phyloP scores from a whole-genome alignment of 352 stramenopile species.

The Pythium grandisporangium region DNA sequence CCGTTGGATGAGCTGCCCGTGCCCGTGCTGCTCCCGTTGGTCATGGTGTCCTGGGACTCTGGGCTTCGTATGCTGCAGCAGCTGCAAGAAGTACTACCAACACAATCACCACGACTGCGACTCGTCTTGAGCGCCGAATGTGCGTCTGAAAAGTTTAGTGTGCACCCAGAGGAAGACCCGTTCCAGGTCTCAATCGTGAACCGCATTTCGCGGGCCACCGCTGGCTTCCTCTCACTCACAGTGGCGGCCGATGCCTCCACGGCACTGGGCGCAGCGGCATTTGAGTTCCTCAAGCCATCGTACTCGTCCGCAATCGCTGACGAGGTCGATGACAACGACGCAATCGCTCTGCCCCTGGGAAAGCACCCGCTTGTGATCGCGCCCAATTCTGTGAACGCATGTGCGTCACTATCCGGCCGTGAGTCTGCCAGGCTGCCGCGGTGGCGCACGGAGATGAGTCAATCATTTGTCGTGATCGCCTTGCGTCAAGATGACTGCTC shows the following conservation, averaged over 20 bases:
- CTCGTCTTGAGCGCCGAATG: conserved; percentile 52
- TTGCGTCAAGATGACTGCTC: conserved; percentile 22
- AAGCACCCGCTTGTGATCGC: conserved; percentile 26
- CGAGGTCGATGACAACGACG: not conserved
- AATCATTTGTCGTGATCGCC: conserved; percentile 19
- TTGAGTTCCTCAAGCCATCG: conserved; percentile 21
- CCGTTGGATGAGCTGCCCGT: conserved; percentile 24
- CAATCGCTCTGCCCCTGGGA: conserved; percentile 24
- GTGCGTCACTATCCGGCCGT: conserved; percentile 15
- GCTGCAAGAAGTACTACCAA: conserved; percentile 18
- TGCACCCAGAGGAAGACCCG: conserved; percentile 32
- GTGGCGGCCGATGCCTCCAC: conserved; percentile 28
- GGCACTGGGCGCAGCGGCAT: conserved; percentile 18
- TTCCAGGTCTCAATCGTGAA: conserved; percentile 23
- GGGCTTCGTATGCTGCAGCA: conserved; percentile 32
- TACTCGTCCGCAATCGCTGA: not conserved
- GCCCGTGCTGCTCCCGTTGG: conserved; percentile 36
- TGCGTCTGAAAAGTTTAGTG: conserved; percentile 24
- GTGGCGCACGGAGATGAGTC: conserved; percentile 9
- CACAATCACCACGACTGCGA: conserved; percentile 25
- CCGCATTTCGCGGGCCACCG: conserved; percentile 25
- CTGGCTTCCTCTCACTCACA: conserved; percentile 45
- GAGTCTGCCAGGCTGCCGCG: conserved; percentile 10
- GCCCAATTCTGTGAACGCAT: conserved; percentile 19
- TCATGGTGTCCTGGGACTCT: conserved; percentile 61